Base-by-base conservation (phyloP, 2,329 filamentous ascomycete species). In the Exserohilum turcica region DNA sequence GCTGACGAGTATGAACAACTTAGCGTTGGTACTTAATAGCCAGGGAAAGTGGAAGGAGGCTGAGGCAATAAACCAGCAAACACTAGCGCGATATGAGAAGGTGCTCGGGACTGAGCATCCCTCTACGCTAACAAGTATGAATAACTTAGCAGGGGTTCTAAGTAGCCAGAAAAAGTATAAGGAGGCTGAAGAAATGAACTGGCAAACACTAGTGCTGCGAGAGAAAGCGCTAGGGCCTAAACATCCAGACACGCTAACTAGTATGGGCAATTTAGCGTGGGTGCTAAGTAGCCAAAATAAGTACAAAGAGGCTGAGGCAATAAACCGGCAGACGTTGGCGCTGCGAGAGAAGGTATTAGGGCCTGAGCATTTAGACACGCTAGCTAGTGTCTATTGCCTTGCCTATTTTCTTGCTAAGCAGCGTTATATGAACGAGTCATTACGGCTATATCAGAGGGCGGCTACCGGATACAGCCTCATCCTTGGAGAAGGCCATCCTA, bases 301-400 rank as follows among this genome's bases (percentile, higher is more conserved):
- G 31, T 52, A 56, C 24, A 29, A 46, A 12, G 43, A 57, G 32
- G 55, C 48, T 28, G 52, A 58, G 24, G 15, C 18, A 12, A 48
- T 55, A 15, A 24, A 49, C 29, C 19, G 35, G 13, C 2, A 55
- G 36, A 55, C 46, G 33, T 19, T 54, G 13, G 45, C 33, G 35
- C 28, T 24, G 15, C 13, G 37, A 15, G 36, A 56, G 56, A 52
- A 46, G 24, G 49, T 51, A 38, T 40, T 54, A 10, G 46, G 44
- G 15, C 8, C 27, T 35, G 16, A 54, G 51, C 51, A 54, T 37
- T 13, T 38, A 2, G 35, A 38, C 35, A 38, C 35, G 9, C 36
- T 39, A 15, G 13, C 36, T 15, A 58, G 55, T 33, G 52, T 58
- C 16, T 39, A 48, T 28, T 49, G 38, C 38, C 49, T 57, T 29